phyloP scores from a whole-genome alignment of 1,139 yeast genomes.

The Suhomyces kunorum region DNA sequence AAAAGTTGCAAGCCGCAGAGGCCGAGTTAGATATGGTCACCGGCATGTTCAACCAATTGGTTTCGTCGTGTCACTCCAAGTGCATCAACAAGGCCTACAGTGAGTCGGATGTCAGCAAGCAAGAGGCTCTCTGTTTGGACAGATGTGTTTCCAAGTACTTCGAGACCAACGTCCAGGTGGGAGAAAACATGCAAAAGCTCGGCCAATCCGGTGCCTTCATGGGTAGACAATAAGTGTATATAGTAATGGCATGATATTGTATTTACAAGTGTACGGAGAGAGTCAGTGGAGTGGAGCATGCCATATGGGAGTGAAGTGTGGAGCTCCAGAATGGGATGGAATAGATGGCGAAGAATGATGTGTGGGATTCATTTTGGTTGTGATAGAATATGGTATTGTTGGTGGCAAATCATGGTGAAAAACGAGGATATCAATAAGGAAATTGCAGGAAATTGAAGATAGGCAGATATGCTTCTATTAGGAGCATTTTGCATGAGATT shows the following conservation, averaged over 20 bases:
- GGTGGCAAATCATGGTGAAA: not conserved
- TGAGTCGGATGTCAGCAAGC: conserved; percentile 79
- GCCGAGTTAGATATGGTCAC: conserved; percentile 97
- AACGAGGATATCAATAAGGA: too few species aligned
- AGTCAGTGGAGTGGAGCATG: not conserved
- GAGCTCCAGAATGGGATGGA: too few species aligned
- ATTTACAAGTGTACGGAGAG: conserved; percentile 7
- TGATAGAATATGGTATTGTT: not conserved
- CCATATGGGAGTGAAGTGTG: too few species aligned
- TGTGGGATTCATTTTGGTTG: too few species aligned
- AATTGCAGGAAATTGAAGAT: conserved; percentile 9
- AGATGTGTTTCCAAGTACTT: conserved; percentile 97
- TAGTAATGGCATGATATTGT: conserved; percentile 11
- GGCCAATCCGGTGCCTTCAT: conserved; percentile 59
- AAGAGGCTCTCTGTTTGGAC: conserved; percentile 89
- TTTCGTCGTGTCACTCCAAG: conserved; percentile 84
- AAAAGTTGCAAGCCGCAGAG: conserved; percentile 71
- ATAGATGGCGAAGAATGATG: too few species aligned
- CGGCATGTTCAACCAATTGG: conserved; percentile 89
- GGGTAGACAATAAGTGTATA: conserved; percentile 40
- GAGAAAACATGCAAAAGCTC: conserved; percentile 81
- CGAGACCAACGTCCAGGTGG: conserved; percentile 94
- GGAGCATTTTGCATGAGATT: too few species aligned
- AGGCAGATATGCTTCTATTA: too few species aligned
- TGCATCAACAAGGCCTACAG: conserved; percentile 70